Evolutionary conservation across 2,329 filamentous ascomycete genomes (phyloP).

Genomic region (Exophiala lecanii-corni): DNA sequence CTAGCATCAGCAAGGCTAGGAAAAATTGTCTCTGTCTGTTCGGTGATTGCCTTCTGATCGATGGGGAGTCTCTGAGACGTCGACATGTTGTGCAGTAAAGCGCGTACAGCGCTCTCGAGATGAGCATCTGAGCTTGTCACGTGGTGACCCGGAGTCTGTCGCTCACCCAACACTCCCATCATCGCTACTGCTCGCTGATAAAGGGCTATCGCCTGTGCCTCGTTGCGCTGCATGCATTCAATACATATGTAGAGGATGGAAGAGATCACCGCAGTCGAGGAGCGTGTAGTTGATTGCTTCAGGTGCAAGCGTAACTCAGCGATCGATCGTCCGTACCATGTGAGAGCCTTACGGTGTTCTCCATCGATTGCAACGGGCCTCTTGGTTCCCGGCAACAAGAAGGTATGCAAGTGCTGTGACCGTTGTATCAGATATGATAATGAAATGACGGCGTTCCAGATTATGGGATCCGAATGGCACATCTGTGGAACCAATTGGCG

Average conservation of each 20-base stretch:
- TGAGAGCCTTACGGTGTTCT: conserved; percentile 11
- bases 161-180: neutral
- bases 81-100: conserved; percentile 13
- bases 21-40: neutral
- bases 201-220: conserved; percentile 5
- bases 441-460: conserved; percentile 14
- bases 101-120: conserved; percentile 1
- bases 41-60: neutral
- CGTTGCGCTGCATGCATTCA: conserved; percentile 14
- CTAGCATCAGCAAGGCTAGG: conserved; percentile 3
- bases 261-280: conserved; percentile 6
- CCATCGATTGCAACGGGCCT: neutral
- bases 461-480: conserved; percentile 6
- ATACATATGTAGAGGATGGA: conserved; percentile 17
- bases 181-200: conserved; percentile 11
- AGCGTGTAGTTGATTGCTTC: conserved; percentile 1
- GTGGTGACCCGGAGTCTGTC: neutral
- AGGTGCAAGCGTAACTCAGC: conserved; percentile 5
- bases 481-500: conserved; percentile 9
- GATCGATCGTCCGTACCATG: conserved; percentile 12
- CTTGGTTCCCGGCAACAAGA: neutral
- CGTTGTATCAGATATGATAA: conserved; percentile 12
- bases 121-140: neutral
- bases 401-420: conserved; percentile 4
- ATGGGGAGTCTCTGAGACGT: conserved; percentile 5